These are phyloP conservation scores for Epichloe glyceriae DNA, from an alignment of 2,329 filamentous ascomycete genomes.

Conservation along the genomic window DNA sequence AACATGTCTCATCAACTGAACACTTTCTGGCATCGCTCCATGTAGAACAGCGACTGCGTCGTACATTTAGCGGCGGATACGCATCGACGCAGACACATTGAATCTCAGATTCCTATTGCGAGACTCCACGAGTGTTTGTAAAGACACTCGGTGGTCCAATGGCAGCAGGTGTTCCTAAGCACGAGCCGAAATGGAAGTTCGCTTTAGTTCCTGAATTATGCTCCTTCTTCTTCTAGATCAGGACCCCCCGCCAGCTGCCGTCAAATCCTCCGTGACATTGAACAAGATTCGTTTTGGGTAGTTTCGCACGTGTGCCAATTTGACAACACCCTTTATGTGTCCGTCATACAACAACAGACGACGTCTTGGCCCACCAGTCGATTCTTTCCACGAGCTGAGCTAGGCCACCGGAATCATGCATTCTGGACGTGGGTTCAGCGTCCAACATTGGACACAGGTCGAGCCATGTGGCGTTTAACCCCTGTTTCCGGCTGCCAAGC, in stretches of 20 bases:
- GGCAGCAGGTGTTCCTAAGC: no score
- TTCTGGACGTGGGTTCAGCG: background rate
- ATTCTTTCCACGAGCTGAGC: background rate
- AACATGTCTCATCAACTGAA: background rate
- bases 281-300: background rate
- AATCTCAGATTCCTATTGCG: no score
- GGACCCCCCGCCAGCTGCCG: background rate
- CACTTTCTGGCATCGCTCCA: background rate
- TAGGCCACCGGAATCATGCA: slow-evolving; percentile 1
- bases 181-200: no score
- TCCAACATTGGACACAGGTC: background rate
- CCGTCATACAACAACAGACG: background rate
- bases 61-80: no score
- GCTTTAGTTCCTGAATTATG: no score
- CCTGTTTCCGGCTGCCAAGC: background rate
- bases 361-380: background rate
- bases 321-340: background rate
- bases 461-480: background rate
- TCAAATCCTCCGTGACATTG: background rate
- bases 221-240: no score
- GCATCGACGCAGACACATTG: no score
- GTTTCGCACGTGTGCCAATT: slow-evolving; percentile 1
- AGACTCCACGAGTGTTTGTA: no score
- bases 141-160: no score
- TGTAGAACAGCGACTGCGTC: no score